Conservation (phyloP, 2,329 filamentous ascomycete species). For the Thelonectria discophora region DNA sequence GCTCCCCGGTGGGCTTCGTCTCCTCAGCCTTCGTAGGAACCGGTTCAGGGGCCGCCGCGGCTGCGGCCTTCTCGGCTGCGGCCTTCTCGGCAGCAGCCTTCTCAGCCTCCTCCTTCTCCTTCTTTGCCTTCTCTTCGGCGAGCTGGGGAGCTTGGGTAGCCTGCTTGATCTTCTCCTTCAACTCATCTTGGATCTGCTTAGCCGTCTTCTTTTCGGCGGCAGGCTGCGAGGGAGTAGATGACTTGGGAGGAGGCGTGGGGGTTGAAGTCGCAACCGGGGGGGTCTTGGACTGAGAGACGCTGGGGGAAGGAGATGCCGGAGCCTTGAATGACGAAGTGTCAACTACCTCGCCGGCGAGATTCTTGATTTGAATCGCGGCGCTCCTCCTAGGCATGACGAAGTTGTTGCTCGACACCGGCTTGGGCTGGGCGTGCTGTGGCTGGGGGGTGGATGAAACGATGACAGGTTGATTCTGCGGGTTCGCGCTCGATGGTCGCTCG, state of each 20-base stretch:
- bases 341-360: conserved; percentile 79
- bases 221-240: conserved; percentile 75
- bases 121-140: conserved; percentile 44
- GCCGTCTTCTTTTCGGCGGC: conserved; percentile 79
- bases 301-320: conserved; percentile 65
- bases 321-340: conserved; percentile 71
- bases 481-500: conserved; percentile 73
- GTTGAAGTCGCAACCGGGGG: conserved; percentile 78
- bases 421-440: conserved; percentile 69
- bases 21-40: conserved; percentile 16
- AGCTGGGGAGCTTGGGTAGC: conserved; percentile 55
- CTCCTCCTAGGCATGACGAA: conserved; percentile 70
- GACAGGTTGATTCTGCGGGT: conserved; percentile 65
- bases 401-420: conserved; percentile 54
- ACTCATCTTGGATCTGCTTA: conserved; percentile 84
- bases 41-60: conserved; percentile 39
- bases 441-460: conserved; percentile 69
- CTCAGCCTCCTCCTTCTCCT: conserved; percentile 41
- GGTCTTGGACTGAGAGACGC: conserved; percentile 67
- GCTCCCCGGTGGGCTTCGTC: conserved; percentile 19
- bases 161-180: conserved; percentile 79
- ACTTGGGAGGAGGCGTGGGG: conserved; percentile 81
- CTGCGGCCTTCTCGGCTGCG: conserved; percentile 41
- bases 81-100: conserved; percentile 29
- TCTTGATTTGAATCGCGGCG: conserved; percentile 84